Conservation (phyloP, 305 asterid species). For the Coffea humblotiana region DNA sequence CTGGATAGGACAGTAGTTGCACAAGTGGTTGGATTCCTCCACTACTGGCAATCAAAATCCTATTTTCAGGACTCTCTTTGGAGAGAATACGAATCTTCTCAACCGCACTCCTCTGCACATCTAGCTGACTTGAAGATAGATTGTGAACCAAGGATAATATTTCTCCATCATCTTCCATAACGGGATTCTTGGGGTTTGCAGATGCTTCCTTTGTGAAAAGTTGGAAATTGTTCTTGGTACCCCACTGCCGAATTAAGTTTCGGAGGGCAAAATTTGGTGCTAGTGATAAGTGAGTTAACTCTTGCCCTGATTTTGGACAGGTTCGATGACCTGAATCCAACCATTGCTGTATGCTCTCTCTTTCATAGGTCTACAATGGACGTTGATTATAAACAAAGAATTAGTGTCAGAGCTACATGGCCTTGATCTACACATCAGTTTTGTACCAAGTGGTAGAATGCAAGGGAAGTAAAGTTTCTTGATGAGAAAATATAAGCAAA, state of each 20-base stretch:
- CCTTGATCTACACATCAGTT: neutral
- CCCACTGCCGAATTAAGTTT: slow-evolving; percentile 74
- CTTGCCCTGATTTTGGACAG: slow-evolving; percentile 80
- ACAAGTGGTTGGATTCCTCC: slow-evolving; percentile 77
- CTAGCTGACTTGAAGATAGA: slow-evolving; percentile 53
- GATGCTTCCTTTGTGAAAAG: slow-evolving; percentile 42
- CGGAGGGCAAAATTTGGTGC: slow-evolving; percentile 79
- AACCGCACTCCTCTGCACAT: slow-evolving; percentile 70
- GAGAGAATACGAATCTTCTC: slow-evolving; percentile 64
- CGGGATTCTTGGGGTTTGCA: slow-evolving; percentile 12
- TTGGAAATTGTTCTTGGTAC: slow-evolving; percentile 55
- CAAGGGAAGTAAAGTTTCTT: no score
- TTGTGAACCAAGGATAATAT: slow-evolving; percentile 39
- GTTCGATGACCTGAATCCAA: slow-evolving; percentile 58
- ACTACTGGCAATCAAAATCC: slow-evolving; percentile 52
- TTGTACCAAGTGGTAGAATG: neutral
- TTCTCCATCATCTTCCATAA: slow-evolving; percentile 22
- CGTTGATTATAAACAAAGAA: neutral
- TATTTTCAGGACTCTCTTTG: slow-evolving; percentile 66
- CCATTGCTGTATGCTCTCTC: slow-evolving; percentile 85
- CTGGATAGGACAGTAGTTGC: slow-evolving; percentile 70
- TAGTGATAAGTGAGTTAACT: slow-evolving; percentile 43
- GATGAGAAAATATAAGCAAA: neutral
- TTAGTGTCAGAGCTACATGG: neutral
- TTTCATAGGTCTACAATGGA: slow-evolving; percentile 68